phyloP scores from a whole-genome alignment of 306 rosid species.

The Betula pendula region DNA sequence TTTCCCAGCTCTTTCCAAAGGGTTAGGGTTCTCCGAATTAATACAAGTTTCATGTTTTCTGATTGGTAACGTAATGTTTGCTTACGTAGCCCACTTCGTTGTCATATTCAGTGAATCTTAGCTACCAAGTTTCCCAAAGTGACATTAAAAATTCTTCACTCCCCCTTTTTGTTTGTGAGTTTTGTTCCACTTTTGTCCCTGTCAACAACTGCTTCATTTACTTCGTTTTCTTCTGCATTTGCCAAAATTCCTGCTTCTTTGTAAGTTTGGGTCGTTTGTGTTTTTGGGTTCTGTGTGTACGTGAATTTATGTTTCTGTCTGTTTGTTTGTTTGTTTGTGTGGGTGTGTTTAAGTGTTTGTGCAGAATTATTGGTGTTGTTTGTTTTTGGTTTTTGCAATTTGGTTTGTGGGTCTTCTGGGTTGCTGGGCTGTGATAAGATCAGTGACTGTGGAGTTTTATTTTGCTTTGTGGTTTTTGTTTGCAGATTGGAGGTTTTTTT shows the following conservation, averaged over 20 bases:
- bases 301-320: conserved; percentile 2
- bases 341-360: background rate
- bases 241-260: conserved; percentile 26
- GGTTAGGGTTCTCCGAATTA: conserved; percentile 36
- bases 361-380: conserved; percentile 17
- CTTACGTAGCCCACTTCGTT: conserved; percentile 38
- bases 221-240: conserved; percentile 53
- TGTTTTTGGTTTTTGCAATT: conserved; percentile 12
- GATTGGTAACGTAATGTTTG: conserved; percentile 38
- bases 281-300: background rate
- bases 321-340: background rate
- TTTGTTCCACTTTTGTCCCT: conserved; percentile 14
- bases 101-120: conserved; percentile 48
- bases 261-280: conserved; percentile 31
- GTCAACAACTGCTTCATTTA: conserved; percentile 22
- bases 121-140: conserved; percentile 34
- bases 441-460: conserved; percentile 22
- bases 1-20: conserved; percentile 38
- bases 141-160: background rate
- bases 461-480: conserved; percentile 12
- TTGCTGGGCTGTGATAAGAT: conserved; percentile 30
- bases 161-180: conserved; percentile 25
- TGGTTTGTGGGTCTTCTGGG: conserved; percentile 22
- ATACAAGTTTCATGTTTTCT: background rate
- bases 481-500: conserved; percentile 42